These are phyloP conservation scores for Purpureocillium takamizusanense DNA, from an alignment of 2,329 filamentous ascomycete genomes.

Conservation along the genomic window DNA sequence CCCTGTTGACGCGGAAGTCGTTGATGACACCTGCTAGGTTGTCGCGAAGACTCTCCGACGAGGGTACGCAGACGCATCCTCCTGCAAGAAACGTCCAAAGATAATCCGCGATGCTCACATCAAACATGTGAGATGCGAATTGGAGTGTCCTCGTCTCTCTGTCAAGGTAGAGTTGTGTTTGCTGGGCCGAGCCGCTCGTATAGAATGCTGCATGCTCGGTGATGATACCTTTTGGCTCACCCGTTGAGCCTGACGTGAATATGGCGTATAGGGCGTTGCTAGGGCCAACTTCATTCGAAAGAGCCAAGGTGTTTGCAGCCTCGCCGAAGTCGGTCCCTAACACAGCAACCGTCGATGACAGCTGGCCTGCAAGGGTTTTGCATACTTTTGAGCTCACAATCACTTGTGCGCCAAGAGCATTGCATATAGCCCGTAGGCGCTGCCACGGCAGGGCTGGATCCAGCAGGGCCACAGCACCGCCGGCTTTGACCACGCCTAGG, in stretches of 20 bases:
- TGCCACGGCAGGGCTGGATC: too few species aligned
- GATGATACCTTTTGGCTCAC: constrained; percentile 1
- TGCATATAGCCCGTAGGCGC: too few species aligned
- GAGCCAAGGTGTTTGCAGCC: background rate
- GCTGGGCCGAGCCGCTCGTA: constrained; percentile 1
- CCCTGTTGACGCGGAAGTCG: background rate
- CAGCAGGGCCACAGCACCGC: too few species aligned
- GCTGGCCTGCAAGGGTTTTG: background rate
- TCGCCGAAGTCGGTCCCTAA: background rate
- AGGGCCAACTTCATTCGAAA: background rate
- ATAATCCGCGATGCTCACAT: constrained; percentile 3
- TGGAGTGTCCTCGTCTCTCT: background rate
- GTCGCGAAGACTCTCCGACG: background rate
- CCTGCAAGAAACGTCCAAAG: constrained; percentile 4
- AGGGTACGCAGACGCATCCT: constrained; percentile 4
- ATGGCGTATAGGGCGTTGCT: constrained; percentile 1
- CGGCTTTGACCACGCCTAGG: too few species aligned
- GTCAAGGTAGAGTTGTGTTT: background rate
- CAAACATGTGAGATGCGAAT: constrained; percentile 5
- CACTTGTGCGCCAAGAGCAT: too few species aligned
- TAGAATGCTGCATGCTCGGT: background rate
- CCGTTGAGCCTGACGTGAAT: constrained; percentile 4
- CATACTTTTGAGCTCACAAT: background rate
- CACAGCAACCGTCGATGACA: background rate
- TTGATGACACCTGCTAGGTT: background rate